Evolutionary conservation across 2,329 filamentous ascomycete genomes (phyloP), one percentile per base, ranked within the genome.

Genomic region (Ophiocordyceps polyrhachis-furcata): DNA sequence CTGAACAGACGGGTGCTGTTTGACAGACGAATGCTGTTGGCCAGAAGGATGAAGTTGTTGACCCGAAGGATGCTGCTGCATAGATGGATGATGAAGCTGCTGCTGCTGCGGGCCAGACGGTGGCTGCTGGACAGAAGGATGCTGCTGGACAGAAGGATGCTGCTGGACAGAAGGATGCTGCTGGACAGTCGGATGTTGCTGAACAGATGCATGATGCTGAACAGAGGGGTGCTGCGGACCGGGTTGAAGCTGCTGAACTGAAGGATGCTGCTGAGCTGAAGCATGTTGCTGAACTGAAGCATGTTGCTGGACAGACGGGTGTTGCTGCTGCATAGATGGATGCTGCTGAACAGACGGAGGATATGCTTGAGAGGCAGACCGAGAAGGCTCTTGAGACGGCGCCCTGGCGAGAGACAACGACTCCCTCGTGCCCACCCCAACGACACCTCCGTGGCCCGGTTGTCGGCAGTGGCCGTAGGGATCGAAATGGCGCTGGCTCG

Each of bases 401-500:
- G 61, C 58, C 25, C 62, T 53, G 19, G 62, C 58, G 25, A 67
- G 47, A 2, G 66, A 55, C 20, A 64, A 50, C 14, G 60, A 62
- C 45, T 73, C 70, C 43, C 68, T 57, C 7, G 64, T 53, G 13
- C 45, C 48, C 23, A 20, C 11, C 21, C 20, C 40, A 3, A 23
- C 23, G 20, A 17, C 35, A 11, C 62, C 56, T 4, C 62, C 58
- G 17, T 58, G 60, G 23, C 66, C 64, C 38, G 59, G 55, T 42
- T 62, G 58, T 38, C 61, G 62, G 17, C 61, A 62, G 44, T 64
- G 59, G 17, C 59, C 56, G 45, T 65, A 71, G 0, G 61, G 57
- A 37, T 74, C 70, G 47, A 66, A 68, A 35, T 64, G 67, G 46
- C 62, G 62, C 32, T 59, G 61, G 13, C 55, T 55, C 13, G 54